Conservation (phyloP, 306 rosid genomes). For the Prosopis cineraria region DNA sequence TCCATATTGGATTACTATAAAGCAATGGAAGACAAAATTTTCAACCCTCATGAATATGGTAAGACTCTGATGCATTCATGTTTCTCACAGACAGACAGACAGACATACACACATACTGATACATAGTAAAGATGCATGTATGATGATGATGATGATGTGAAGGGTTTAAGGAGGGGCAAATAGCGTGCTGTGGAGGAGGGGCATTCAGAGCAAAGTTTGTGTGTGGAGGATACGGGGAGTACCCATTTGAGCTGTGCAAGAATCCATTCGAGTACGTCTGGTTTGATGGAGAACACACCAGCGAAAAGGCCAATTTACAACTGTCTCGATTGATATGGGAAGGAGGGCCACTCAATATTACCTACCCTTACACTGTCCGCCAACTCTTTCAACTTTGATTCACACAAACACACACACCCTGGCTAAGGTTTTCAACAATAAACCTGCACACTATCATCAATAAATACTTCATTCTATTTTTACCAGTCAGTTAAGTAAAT, state of each 20-base stretch:
- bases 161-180: conserved; percentile 31
- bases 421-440: too few species aligned
- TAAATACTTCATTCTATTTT: too few species aligned
- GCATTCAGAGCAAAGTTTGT: conserved; percentile 24
- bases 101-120: too few species aligned
- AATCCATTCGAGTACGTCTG: conserved; percentile 40
- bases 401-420: too few species aligned
- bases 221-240: conserved; percentile 36
- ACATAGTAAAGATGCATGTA: too few species aligned
- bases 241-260: conserved; percentile 32
- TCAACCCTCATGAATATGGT: conserved; percentile 31
- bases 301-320: conserved; percentile 37
- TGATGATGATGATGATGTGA: too few species aligned
- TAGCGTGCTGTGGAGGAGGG: conserved; percentile 55
- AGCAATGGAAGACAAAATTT: neutral
- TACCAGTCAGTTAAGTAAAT: too few species aligned
- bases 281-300: conserved; percentile 43
- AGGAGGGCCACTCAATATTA: conserved; percentile 18
- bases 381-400: conserved; percentile 25
- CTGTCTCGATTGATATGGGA: conserved; percentile 43
- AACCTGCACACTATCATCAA: too few species aligned
- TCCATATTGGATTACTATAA: conserved; percentile 29
- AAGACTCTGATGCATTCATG: too few species aligned
- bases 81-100: too few species aligned
- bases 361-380: conserved; percentile 36